Percentiles rank a stretch among this genome's conserved stretches.
These are phyloP conservation scores for Phalaenopsis hybrid DNA, from an alignment of 116 monocot species.

Conservation along the genomic window DNA sequence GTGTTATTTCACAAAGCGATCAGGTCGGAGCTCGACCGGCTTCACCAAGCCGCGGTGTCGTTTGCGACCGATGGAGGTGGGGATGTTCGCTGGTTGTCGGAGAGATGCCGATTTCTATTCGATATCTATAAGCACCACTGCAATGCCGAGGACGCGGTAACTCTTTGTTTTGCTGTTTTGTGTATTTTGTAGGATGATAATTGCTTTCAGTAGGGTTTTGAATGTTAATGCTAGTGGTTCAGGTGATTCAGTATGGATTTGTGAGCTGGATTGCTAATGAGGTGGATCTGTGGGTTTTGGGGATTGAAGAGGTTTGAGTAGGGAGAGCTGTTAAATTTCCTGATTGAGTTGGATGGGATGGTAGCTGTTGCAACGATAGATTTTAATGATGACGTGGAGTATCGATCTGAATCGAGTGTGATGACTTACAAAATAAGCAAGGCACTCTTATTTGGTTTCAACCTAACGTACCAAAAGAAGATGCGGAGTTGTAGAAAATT, in stretches of 20 bases:
- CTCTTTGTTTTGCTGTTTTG: neutral
- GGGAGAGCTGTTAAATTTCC: neutral
- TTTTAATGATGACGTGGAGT: neutral
- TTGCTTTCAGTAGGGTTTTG: constrained; percentile 5
- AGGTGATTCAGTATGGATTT: neutral
- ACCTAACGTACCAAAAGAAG: neutral
- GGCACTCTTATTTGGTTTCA: neutral
- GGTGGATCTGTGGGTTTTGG: neutral
- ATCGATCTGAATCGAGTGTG: neutral
- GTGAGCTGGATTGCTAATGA: neutral
- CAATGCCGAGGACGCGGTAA: constrained; percentile 97
- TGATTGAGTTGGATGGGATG: neutral
- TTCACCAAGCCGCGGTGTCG: constrained; percentile 69
- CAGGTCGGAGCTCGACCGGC: constrained; percentile 68
- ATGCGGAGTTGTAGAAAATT: too few species aligned
- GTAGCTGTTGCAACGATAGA: neutral
- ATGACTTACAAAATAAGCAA: neutral
- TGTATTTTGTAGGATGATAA: neutral
- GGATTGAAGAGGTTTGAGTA: neutral
- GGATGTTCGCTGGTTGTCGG: constrained; percentile 49
- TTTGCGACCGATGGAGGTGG: constrained; percentile 62
- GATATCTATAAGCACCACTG: constrained; percentile 92
- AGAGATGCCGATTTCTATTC: constrained; percentile 61
- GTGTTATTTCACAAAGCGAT: constrained; percentile 92
- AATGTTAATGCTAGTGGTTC: neutral